Evolutionary conservation across 164 flowering plant genomes (phyloP).

Genomic region (Aristolochia contorta): DNA sequence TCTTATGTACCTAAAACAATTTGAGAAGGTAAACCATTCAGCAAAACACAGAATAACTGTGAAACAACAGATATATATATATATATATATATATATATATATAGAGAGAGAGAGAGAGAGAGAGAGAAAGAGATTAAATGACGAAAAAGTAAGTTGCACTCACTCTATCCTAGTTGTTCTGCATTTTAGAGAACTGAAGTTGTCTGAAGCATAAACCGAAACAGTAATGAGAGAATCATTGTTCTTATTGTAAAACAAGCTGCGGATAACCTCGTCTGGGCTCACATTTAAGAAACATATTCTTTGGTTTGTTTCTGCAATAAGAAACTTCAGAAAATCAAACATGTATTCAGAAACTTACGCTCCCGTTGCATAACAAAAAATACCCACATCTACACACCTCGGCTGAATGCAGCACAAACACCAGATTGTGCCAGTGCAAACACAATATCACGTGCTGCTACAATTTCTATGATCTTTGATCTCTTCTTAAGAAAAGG

Average conservation of each 20-base stretch:
- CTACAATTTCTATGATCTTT: conserved; percentile 94
- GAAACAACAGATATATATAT: no score
- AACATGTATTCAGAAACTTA: neutral
- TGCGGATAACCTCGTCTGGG: conserved; percentile 91
- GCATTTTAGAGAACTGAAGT: conserved; percentile 96
- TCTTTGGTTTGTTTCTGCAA: conserved; percentile 80
- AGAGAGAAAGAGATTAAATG: neutral
- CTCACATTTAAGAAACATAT: conserved; percentile 93
- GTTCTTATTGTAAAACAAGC: conserved; percentile 93
- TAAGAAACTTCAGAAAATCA: neutral
- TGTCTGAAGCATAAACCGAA: conserved; percentile 99
- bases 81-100: no score
- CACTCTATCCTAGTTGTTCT: conserved; percentile 96
- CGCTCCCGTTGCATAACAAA: neutral
- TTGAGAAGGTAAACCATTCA: neutral
- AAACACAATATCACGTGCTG: conserved; percentile 93
- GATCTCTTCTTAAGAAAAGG: conserved; percentile 82
- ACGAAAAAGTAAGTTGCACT: conserved; percentile 11
- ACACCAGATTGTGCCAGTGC: conserved; percentile 98
- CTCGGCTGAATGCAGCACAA: conserved; percentile 98
- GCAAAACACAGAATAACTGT: no score
- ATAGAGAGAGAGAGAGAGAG: neutral
- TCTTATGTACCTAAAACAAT: conserved; percentile 51
- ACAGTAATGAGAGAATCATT: conserved; percentile 97
- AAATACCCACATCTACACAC: conserved; percentile 17